Evolutionary conservation across 2,329 filamentous ascomycete species (phyloP).

Genomic region (Ceratocystis papillata): DNA sequence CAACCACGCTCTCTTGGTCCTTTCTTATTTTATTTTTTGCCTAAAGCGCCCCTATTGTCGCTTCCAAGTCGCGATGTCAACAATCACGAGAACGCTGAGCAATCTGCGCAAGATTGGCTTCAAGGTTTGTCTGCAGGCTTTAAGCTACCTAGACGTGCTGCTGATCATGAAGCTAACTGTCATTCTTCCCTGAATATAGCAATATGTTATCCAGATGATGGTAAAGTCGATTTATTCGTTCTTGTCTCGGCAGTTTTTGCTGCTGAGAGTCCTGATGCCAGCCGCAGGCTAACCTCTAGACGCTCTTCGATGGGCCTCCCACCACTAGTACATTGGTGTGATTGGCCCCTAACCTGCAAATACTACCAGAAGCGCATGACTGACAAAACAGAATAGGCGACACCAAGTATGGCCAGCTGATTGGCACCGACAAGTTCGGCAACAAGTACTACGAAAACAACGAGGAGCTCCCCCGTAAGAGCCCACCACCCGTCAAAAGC

Average conservation of each 20-base stretch:
- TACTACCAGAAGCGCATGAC: neutral
- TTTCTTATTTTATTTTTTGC: neutral
- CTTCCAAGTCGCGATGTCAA: constrained; percentile 61
- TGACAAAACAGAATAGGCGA: constrained; percentile 52
- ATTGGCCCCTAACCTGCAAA: neutral
- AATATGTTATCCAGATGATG: constrained; percentile 85
- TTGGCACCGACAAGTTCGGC: constrained; percentile 79
- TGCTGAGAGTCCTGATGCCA: too few relatives aligned
- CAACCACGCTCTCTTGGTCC: neutral
- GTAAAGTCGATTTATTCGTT: constrained; percentile 39
- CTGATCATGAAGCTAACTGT: constrained; percentile 2
- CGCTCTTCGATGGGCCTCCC: neutral
- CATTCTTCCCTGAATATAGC: constrained; percentile 40
- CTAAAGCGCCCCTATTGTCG: neutral
- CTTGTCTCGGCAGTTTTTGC: neutral
- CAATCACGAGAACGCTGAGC: constrained; percentile 69
- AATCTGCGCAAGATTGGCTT: constrained; percentile 81
- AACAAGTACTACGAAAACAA: constrained; percentile 98
- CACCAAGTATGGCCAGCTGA: constrained; percentile 81
- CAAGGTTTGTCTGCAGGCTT: constrained; percentile 50
- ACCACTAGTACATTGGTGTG: constrained; percentile 47
- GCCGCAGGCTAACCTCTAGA: constrained; percentile 1
- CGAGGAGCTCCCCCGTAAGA: constrained; percentile 80
- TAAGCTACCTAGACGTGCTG: neutral
- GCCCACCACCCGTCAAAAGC: neutral